Percentiles rank a stretch among this genome's conserved stretches.
These are phyloP conservation scores for Pichia cabralensis DNA, from an alignment of 805 yeast species.

Conservation along the genomic window DNA sequence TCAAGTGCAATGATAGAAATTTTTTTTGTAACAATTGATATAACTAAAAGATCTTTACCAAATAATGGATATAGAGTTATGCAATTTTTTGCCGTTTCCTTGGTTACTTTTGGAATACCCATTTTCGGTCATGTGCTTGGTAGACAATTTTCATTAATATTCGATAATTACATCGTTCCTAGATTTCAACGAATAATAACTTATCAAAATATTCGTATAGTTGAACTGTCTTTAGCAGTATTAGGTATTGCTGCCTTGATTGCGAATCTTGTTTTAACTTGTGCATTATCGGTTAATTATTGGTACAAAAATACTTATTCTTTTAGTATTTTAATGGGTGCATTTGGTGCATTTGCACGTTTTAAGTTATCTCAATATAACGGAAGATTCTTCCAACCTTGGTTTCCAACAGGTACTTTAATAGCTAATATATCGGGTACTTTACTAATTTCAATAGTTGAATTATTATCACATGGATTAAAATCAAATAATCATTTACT, in stretches of 20 bases:
- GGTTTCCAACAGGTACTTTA: constrained; percentile 48
- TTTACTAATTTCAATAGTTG: constrained; percentile 14
- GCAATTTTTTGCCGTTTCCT: constrained; percentile 55
- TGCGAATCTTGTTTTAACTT: constrained; percentile 34
- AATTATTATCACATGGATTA: constrained; percentile 14
- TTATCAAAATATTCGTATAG: constrained; percentile 6
- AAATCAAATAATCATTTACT: constrained; percentile 3
- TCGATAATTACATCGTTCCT: constrained; percentile 8
- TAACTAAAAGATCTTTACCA: constrained; percentile 29
- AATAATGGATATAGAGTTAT: constrained; percentile 72
- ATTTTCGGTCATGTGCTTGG: constrained; percentile 53
- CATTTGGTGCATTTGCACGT: constrained; percentile 57
- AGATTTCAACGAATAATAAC: constrained; percentile 3
- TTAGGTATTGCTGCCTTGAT: constrained; percentile 25
- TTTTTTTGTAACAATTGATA: constrained; percentile 39
- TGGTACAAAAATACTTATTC: constrained; percentile 61
- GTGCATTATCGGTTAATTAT: constrained; percentile 22
- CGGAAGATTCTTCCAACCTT: constrained; percentile 16
- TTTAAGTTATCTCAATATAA: constrained; percentile 48
- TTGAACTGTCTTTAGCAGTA: constrained; percentile 11
- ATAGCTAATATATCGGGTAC: constrained; percentile 25
- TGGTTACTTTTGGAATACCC: constrained; percentile 54
- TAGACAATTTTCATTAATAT: constrained; percentile 28
- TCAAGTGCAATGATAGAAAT: constrained; percentile 53
- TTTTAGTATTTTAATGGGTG: constrained; percentile 55